Base-by-base conservation (phyloP, 2,329 filamentous ascomycete genomes). In the Neonectria magnoliae region DNA sequence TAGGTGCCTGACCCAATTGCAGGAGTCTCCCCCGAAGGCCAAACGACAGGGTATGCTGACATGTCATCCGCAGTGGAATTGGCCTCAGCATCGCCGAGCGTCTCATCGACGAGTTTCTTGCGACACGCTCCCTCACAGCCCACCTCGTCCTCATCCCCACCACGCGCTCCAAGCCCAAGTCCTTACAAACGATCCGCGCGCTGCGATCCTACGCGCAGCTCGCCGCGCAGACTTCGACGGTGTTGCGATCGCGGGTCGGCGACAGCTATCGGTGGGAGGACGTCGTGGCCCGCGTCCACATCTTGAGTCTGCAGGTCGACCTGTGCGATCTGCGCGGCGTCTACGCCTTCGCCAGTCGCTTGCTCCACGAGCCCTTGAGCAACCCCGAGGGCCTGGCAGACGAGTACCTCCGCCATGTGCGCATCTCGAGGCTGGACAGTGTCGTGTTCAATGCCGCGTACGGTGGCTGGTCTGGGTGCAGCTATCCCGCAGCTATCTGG, bases 391-490 rank as follows among this genome's bases (percentile, higher is more conserved):
- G 77, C 4, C 68, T 76, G 41, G 75, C 78, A 52, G 73, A 71
- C 45, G 78, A 80, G 66, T 77, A 78, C 38, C 74, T 84, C 41
- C 76, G 74, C 20, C 77, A 82, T 42, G 81, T 88, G 20, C 80
- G 79, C 20, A 82, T 93, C 44, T 90, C 92, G 2, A 89, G 90
- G 68, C 83, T 99, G 31, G 93, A 98, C 78, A 87, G 87, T 2
- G 84, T 96, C 22, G 84, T 98, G 41, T 90, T 93, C 76, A 98
- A 98, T 78, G 95, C 95, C 16, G 96, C 94, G 0, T 91, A 95
- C 42, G 93, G 94, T 22, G 94, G 93, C 2, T 97, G 93, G 92
- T 87, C 84, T 1, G 93, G 92, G n/a, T 77, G 97, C 62, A 81
- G 93, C 77, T 98, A 90, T 88, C 78, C 82, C 1, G 72, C 74